Evolutionary conservation across 306 rosid genomes (phyloP).

Genomic region (Pyrus pyrifolia): DNA sequence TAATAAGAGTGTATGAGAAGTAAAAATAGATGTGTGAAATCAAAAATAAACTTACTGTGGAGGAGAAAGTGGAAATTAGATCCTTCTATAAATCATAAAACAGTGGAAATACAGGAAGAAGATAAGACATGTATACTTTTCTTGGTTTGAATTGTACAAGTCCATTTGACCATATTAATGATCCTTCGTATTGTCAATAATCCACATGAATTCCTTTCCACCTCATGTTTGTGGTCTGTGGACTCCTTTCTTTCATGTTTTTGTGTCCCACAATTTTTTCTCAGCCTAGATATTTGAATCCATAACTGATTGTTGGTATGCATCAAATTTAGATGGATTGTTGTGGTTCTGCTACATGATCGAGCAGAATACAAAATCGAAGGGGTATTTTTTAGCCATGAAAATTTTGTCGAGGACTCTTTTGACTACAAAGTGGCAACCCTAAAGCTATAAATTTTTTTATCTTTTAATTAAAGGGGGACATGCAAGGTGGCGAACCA

Average conservation of each 20-base stretch:
- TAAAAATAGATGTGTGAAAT: too few relatives aligned
- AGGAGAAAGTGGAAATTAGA: background rate
- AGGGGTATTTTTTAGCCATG: background rate
- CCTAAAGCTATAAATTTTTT: too few relatives aligned
- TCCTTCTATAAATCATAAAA: background rate
- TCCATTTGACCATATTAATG: background rate
- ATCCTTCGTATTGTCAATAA: background rate
- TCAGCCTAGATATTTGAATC: background rate
- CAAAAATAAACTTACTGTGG: too few relatives aligned
- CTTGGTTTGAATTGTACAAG: background rate
- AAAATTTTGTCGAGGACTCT: too few relatives aligned
- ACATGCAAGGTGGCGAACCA: too few relatives aligned
- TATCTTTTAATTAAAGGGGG: too few relatives aligned
- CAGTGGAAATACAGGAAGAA: background rate
- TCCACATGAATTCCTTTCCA: background rate
- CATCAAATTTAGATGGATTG: background rate
- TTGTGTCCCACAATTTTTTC: background rate
- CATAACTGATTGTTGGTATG: background rate
- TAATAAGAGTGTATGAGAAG: too few relatives aligned
- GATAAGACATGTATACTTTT: background rate
- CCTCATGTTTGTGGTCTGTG: slow-evolving; percentile 6
- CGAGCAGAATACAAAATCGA: background rate
- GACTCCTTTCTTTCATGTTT: background rate
- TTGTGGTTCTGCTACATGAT: background rate
- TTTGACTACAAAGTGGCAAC: too few relatives aligned